Evolutionary conservation across 2,329 filamentous ascomycete genomes (phyloP).

Genomic region (Aspergillus niger): DNA sequence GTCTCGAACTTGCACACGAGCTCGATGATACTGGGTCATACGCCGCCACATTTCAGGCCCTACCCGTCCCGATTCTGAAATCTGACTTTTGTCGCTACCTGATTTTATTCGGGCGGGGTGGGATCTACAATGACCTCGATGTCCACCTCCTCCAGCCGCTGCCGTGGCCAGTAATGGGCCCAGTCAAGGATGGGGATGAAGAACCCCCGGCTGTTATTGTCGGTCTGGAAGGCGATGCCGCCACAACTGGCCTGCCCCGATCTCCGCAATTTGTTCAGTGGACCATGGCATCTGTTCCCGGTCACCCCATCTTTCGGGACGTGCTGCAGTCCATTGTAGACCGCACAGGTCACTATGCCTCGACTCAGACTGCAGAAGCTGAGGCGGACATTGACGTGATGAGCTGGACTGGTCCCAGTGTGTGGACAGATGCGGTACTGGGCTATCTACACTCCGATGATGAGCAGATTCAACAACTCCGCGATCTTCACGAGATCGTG

Average conservation of each 20-base stretch:
- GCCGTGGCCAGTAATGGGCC: slow-evolving; percentile 4
- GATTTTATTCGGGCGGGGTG: slow-evolving; percentile 8
- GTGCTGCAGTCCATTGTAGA: not conserved
- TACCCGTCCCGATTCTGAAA: slow-evolving; percentile 2
- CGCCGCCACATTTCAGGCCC: not conserved
- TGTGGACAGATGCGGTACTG: slow-evolving; percentile 8
- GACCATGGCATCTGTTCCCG: slow-evolving; percentile 6
- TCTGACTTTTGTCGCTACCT: slow-evolving; percentile 11
- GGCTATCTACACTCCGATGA: slow-evolving; percentile 1
- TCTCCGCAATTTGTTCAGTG: slow-evolving; percentile 13
- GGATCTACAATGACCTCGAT: slow-evolving; percentile 9
- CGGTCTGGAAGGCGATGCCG: slow-evolving; percentile 6
- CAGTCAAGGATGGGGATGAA: not conserved
- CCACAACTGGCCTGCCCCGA: slow-evolving; percentile 6
- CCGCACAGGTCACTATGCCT: not conserved
- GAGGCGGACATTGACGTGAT: slow-evolving; percentile 3
- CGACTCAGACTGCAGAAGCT: not conserved
- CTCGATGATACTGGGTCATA: not conserved
- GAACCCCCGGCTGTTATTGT: slow-evolving; percentile 2
- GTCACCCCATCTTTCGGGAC: slow-evolving; percentile 1
- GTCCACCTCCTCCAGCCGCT: not conserved
- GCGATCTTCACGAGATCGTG: not conserved
- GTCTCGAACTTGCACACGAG: not conserved
- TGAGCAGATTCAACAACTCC: not conserved
- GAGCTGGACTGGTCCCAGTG: slow-evolving; percentile 10